A percentile compares a stretch with the other conserved stretches of the same genome.
Evolutionary conservation across 2,329 filamentous ascomycete genomes (phyloP).

Genomic region (Xylariaceae sp.): DNA sequence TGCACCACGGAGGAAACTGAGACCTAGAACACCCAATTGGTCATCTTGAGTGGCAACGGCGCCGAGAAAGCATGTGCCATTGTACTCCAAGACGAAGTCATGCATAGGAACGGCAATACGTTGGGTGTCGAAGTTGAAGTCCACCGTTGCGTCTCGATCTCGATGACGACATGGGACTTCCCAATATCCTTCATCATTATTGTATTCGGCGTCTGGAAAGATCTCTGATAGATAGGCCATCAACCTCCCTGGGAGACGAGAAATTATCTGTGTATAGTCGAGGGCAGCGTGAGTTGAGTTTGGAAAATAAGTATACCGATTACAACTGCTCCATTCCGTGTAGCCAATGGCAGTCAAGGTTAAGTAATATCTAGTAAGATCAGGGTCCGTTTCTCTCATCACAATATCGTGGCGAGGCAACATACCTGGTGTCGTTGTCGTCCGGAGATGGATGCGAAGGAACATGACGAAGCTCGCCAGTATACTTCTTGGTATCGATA

Average conservation of each 20-base stretch:
- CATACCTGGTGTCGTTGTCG: constrained; percentile 10
- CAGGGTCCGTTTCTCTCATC: constrained; percentile 1
- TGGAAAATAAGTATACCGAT: not conserved
- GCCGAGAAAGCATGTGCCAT: constrained; percentile 15
- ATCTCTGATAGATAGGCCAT: constrained; percentile 3
- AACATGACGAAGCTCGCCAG: constrained; percentile 13
- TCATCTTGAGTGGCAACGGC: not conserved
- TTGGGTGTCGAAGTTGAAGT: constrained; percentile 15
- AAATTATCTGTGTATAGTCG: constrained; percentile 11
- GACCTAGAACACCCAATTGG: constrained; percentile 11
- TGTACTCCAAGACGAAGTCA: constrained; percentile 17
- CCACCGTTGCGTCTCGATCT: constrained; percentile 13
- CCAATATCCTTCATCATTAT: constrained; percentile 9
- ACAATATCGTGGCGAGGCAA: not conserved
- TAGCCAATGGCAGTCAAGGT: constrained; percentile 12
- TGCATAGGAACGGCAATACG: constrained; percentile 17
- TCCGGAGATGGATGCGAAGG: not conserved
- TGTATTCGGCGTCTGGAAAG: constrained; percentile 12
- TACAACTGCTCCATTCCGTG: constrained; percentile 14
- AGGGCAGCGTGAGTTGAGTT: constrained; percentile 9
- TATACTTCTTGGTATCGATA: constrained; percentile 18
- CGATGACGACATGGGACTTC: constrained; percentile 17
- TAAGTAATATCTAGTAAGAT: constrained; percentile 13
- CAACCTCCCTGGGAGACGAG: constrained; percentile 11
- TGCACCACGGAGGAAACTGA: constrained; percentile 18